A percentile compares a stretch with the other conserved stretches of the same genome.
Evolutionary conservation across 2,329 filamentous ascomycete species (phyloP).

Genomic region (Ceratocystis albifundus): DNA sequence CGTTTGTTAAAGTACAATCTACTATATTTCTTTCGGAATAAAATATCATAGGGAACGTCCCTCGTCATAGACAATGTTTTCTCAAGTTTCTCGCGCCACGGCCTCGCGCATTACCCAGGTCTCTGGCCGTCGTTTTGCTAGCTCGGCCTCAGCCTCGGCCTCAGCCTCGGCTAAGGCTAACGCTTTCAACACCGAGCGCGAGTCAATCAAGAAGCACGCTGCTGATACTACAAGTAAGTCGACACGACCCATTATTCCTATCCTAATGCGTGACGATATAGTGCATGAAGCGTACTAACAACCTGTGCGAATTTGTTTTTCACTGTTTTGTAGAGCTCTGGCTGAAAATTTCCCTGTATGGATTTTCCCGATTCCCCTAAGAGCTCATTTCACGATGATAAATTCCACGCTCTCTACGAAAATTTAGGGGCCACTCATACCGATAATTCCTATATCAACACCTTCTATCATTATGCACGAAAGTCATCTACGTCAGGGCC

Average conservation of each 20-base stretch:
- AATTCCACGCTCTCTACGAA: too few species aligned
- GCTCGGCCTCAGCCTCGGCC: slow-evolving; percentile 40
- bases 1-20: neutral
- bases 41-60: too few species aligned
- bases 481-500: too few species aligned
- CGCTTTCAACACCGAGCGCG: slow-evolving; percentile 84
- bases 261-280: neutral
- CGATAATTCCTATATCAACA: too few species aligned
- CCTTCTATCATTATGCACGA: too few species aligned
- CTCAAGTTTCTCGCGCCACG: slow-evolving; percentile 52
- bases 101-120: slow-evolving; percentile 45
- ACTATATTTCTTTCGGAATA: slow-evolving; percentile 1
- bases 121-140: slow-evolving; percentile 61
- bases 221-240: slow-evolving; percentile 66
- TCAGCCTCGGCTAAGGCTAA: slow-evolving; percentile 38
- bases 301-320: slow-evolving; percentile 21
- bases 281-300: neutral
- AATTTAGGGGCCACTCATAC: too few species aligned
- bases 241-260: neutral
- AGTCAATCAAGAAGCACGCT: slow-evolving; percentile 84
- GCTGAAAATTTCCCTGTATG: slow-evolving; percentile 85
- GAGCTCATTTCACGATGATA: too few species aligned
- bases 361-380: neutral
- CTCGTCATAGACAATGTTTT: slow-evolving; percentile 42
- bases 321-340: slow-evolving; percentile 57